A percentile compares a stretch with the other conserved stretches of the same genome.
Conservation (phyloP, 1,139 yeast species). For the Candida buenavistaensis region DNA sequence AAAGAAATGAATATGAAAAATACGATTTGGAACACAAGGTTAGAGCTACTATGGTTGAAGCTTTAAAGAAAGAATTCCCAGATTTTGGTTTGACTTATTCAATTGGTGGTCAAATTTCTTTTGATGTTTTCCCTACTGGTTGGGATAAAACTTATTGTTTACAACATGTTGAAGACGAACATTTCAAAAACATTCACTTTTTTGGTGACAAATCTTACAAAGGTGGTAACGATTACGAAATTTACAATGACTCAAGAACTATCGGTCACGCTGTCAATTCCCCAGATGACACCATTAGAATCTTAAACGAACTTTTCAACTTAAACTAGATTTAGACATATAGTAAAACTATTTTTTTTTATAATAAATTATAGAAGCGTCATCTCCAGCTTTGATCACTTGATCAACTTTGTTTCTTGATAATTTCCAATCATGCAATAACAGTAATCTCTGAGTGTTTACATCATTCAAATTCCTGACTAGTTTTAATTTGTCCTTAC, state of each 20-base stretch:
- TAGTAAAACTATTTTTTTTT: constrained; percentile 17
- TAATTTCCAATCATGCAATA: constrained; percentile 29
- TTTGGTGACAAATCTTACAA: constrained; percentile 96
- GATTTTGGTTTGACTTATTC: constrained; percentile 90
- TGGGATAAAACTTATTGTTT: constrained; percentile 99
- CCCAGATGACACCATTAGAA: constrained; percentile 85
- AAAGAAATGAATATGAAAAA: constrained; percentile 88
- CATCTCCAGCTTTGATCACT: constrained; percentile 61
- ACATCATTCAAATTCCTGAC: constrained; percentile 33
- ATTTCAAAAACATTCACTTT: constrained; percentile 88
- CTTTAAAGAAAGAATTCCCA: constrained; percentile 78
- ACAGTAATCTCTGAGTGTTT: constrained; percentile 47
- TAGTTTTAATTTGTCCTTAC: constrained; percentile 20
- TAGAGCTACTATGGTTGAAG: constrained; percentile 80
- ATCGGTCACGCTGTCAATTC: constrained; percentile 89
- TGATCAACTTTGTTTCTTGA: constrained; percentile 43
- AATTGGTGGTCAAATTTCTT: constrained; percentile 98
- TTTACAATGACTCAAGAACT: constrained; percentile 86
- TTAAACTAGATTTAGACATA: constrained; percentile 1
- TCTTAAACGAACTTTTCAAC: constrained; percentile 76
- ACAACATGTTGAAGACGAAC: constrained; percentile 84
- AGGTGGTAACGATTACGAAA: constrained; percentile 99
- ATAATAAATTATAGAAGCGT: constrained; percentile 66
- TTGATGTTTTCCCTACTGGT: constrained; percentile 99
- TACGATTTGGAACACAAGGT: constrained; percentile 77